Evolutionary conservation across 2,329 filamentous ascomycete species (phyloP).

Genomic region (Colletotrichum musae): DNA sequence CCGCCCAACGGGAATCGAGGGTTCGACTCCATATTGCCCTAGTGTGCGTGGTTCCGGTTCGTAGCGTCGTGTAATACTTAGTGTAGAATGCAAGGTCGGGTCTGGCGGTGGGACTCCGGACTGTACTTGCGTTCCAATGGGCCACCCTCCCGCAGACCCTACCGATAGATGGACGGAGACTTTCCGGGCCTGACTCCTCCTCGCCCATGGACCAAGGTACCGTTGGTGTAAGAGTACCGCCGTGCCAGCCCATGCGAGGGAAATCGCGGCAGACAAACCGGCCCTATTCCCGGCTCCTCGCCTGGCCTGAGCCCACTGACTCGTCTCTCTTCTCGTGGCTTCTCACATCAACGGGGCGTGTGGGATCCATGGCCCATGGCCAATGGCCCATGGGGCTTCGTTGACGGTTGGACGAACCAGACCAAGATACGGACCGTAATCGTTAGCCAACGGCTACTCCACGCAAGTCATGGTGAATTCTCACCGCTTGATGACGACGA

Average conservation of each 20-base stretch:
- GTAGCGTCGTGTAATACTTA: no score
- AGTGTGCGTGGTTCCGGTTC: not conserved
- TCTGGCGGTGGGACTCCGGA: constrained; percentile 15
- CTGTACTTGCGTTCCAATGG: constrained; percentile 28
- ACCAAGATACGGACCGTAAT: constrained; percentile 39
- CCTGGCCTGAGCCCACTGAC: constrained; percentile 22
- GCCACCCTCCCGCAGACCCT: constrained; percentile 25
- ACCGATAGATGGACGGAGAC: constrained; percentile 35
- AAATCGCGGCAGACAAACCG: constrained; percentile 32
- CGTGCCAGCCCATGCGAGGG: constrained; percentile 7
- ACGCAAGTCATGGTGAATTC: constrained; percentile 27
- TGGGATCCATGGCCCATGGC: constrained; percentile 11
- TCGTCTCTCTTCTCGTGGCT: constrained; percentile 30
- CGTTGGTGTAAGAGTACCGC: constrained; percentile 3
- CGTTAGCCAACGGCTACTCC: constrained; percentile 38
- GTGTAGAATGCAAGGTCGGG: constrained; percentile 21
- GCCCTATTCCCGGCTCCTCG: constrained; percentile 24
- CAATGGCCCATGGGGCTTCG: not conserved
- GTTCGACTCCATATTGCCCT: constrained; percentile 16
- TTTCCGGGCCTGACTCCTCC: constrained; percentile 18
- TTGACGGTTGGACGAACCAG: constrained; percentile 15
- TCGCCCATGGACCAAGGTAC: constrained; percentile 3
- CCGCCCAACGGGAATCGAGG: constrained; percentile 20
- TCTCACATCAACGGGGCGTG: constrained; percentile 29
- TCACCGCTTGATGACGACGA: constrained; percentile 40